Percentiles rank a stretch among this genome's conserved stretches.
Conservation (phyloP, 169 alveolate genomes). For the Amoebophrya sp. region DNA sequence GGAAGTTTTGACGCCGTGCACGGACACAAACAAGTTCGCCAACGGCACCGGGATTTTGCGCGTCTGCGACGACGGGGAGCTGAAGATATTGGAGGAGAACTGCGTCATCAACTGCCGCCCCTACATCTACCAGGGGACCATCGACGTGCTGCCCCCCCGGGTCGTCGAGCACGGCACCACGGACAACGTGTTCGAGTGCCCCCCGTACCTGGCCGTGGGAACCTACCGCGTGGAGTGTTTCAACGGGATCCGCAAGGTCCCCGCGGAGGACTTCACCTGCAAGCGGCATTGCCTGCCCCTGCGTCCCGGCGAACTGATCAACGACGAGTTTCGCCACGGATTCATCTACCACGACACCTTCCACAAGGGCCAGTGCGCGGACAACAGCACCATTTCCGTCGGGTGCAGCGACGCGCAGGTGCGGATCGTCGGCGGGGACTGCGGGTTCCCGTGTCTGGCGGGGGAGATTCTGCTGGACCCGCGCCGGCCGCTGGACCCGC, state of each 20-base stretch:
- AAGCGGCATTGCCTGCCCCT: not conserved
- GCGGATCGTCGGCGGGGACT: not conserved
- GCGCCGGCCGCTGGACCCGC: not conserved
- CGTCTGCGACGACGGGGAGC: not conserved
- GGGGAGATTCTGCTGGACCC: conserved; percentile 9
- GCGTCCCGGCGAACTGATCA: not conserved
- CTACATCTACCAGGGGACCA: not conserved
- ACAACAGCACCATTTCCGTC: not conserved
- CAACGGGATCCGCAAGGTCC: not conserved
- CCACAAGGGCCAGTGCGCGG: not conserved
- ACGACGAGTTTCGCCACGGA: not conserved
- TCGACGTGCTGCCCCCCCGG: not conserved
- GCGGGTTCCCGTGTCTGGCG: not conserved
- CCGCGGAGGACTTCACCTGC: not conserved
- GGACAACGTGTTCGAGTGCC: conserved; percentile 11
- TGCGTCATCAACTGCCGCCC: not conserved
- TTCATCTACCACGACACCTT: conserved; percentile 1
- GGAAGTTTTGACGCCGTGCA: not conserved
- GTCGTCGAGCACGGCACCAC: not conserved
- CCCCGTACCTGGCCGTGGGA: not conserved
- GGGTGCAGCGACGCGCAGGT: not conserved
- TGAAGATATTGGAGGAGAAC: not conserved
- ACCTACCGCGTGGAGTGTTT: conserved; percentile 3
- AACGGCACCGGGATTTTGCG: not conserved
- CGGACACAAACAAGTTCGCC: not conserved